Base-by-base conservation (phyloP, 345 rosid species). In the Salix arbutifolia region DNA sequence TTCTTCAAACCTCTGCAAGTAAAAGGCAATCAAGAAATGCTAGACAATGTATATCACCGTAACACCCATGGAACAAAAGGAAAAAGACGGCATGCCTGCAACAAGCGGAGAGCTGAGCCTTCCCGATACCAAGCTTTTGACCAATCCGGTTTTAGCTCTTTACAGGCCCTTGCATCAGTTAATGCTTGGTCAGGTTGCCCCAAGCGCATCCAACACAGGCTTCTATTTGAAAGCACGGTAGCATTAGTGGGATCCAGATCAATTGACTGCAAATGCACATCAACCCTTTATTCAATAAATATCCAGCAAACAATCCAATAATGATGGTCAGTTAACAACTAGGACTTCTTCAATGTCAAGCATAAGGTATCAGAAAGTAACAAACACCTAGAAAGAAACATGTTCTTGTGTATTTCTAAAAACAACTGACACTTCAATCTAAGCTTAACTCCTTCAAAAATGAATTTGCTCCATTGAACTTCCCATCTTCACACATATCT, bases 41-140 rank as follows among this genome's bases (percentile, higher is more conserved):
- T 48, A 52, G 31, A 74, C 17, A 53, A 75, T 40, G 35, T 48
- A 1, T 18, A 60, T 14, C n/a, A 72, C 19, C 3, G 46, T n/a
- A 31, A 61, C 58, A 74, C 23, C 78, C 11, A 40, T 18, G 9
- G 33, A 64, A 23, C 18, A 48, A 17, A 38, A n/a, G 71, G 64
- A 19, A 46, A 25, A 50, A 33, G 61, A 74, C 35, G 44, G 65
- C 77, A 78, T 83, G 77, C 95, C 96, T 90, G 88, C 80, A 90
- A 84, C 66, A 89, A 81, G 8, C 88, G 90, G 74, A 95, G 87
- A 80, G 99, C 97, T 76, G 96, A 92, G 13, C 99, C 99, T 88
- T 93, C 99, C 76, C 97, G 87, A 79, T 87, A 95, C 83, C 97
- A 95, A 62, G 87, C 97, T 86, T 95, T 92, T 44, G 96, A 78